Evolutionary conservation across 2,329 filamentous ascomycete genomes (phyloP), one percentile per base, ranked within the genome.

Genomic region (Claviceps sorghi): DNA sequence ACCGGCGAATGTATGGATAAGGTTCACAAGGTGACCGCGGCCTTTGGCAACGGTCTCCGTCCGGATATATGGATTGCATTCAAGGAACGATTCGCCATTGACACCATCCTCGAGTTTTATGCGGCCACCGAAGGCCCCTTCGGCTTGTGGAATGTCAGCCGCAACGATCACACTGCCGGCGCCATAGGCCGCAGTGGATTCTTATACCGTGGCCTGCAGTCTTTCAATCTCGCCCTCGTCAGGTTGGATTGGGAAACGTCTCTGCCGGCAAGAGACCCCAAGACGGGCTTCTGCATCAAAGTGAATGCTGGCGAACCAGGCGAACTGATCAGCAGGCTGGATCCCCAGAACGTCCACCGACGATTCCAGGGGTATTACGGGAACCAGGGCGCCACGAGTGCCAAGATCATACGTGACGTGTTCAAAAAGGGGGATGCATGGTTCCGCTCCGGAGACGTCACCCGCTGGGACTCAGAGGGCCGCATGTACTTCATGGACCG

Each of bases 41-140:
- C 87, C 0, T 86, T 91, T 57, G 89, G 89, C 21, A 95, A 95
- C 62, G 89, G 89, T 2, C 72, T 95, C 21, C 78, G 89, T 0
- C 88, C 88, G 0, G 88, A 95, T 60, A 80, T 94, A 36, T 95
- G 89, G 89, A 81, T 86, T 56, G 73, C 70, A 8, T 93, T 95
- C 72, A 88, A 89, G 64, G 76, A 85, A 29, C 83, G 89, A 19
- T 95, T 93, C 61, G 82, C 79, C 22, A 78, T 95, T 53, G 77
- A 80, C 34, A 77, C 77, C 1, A 79, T 91, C 54, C 82, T 78
- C 55, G 88, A 94, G 62, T 90, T 94, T 66, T 95, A 93, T 65
- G 84, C 83, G 13, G 77, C 85, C 1, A 89, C 86, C 0, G 86
- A 91, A 65, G 85, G 83, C 3, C 76, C 79, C 1, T 72, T 79